Conservation (phyloP, 768 basidiomycete species). For the Phanerochaete carnosa region DNA sequence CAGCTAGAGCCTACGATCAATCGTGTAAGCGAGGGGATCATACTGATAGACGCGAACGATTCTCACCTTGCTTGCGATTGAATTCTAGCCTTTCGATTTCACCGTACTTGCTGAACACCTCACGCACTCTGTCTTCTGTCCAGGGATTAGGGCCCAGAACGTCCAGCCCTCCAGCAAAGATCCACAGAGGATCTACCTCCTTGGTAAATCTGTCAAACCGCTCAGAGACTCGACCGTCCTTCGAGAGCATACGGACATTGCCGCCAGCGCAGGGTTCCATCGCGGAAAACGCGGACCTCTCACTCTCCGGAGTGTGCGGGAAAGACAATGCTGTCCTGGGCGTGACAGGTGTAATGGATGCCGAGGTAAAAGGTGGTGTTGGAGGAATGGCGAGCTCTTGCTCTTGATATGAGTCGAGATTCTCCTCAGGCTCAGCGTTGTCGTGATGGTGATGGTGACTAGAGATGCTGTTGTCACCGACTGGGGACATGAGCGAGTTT, state of each 20-base stretch:
- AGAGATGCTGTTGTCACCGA: background rate
- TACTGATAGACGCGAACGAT: background rate
- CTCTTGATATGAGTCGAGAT: background rate
- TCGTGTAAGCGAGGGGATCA: background rate
- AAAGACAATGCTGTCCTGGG: constrained; percentile 38
- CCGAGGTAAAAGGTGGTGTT: constrained; percentile 11
- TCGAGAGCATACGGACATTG: background rate
- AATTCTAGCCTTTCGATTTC: constrained; percentile 63
- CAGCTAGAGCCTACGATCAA: constrained; percentile 16
- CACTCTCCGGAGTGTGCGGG: constrained; percentile 35
- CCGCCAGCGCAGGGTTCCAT: background rate
- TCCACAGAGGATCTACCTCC: constrained; percentile 59
- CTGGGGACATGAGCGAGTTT: background rate
- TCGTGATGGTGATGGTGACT: background rate
- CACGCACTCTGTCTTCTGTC: constrained; percentile 61
- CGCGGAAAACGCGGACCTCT: background rate
- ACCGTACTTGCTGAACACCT: constrained; percentile 62
- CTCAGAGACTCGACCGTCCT: background rate
- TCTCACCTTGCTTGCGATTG: constrained; percentile 55
- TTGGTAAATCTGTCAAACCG: constrained; percentile 12
- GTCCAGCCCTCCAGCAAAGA: constrained; percentile 78
- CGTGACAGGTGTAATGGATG: constrained; percentile 12
- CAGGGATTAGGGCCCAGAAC: constrained; percentile 60
- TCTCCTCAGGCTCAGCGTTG: background rate
- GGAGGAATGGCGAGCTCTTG: constrained; percentile 8